Evolutionary conservation across 2,329 filamentous ascomycete genomes (phyloP).

Genomic region (Ophiostoma tasmaniense): DNA sequence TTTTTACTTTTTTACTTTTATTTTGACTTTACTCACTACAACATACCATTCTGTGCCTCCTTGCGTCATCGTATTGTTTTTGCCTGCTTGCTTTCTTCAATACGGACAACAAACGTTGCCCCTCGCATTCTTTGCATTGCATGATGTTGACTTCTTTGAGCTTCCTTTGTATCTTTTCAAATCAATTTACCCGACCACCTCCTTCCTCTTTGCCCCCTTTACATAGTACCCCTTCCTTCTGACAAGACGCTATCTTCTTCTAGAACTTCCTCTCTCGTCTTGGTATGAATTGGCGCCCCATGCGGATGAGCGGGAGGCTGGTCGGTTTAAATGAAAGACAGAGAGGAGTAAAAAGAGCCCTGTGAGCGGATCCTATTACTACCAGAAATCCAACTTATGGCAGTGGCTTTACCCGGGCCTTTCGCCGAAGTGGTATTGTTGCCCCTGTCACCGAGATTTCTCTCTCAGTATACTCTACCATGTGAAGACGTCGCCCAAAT

Average conservation of each 20-base stretch:
- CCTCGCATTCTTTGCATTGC: not conserved
- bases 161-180: not conserved
- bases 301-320: not conserved
- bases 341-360: not conserved
- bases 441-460: not conserved
- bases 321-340: not conserved
- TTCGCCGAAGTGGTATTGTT: not conserved
- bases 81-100: too few relatives aligned
- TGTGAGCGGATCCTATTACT: not conserved
- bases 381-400: not conserved
- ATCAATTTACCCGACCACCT: not conserved
- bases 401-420: constrained; percentile 2
- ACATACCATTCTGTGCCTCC: not conserved
- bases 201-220: too few relatives aligned
- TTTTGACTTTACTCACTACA: not conserved
- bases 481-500: not conserved
- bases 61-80: not conserved
- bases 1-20: not conserved
- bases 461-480: too few relatives aligned
- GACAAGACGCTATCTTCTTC: not conserved
- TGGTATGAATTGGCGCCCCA: not conserved
- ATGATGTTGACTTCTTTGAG: not conserved
- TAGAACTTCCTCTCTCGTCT: constrained; percentile 1
- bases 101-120: not conserved
- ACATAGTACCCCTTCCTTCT: not conserved